These are phyloP conservation scores for Cladosporium colombiae DNA, from an alignment of 2,329 filamentous ascomycete species.

Conservation along the genomic window DNA sequence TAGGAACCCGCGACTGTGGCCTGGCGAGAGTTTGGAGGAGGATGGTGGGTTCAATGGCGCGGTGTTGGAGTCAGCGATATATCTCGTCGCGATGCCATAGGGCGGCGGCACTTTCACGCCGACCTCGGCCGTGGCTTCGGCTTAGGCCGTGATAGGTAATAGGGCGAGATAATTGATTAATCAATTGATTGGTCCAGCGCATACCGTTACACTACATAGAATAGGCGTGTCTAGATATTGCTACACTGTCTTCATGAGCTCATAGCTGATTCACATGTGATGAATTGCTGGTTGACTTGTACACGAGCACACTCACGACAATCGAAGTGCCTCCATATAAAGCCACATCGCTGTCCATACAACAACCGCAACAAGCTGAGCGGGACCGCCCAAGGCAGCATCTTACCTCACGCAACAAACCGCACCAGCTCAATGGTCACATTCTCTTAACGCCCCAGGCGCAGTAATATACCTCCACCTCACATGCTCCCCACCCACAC, in stretches of 20 bases:
- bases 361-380: not conserved
- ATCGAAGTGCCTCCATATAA: not conserved
- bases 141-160: not conserved
- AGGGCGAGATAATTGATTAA: not conserved
- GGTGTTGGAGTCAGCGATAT: not conserved
- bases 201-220: not conserved
- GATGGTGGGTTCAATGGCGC: not conserved
- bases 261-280: not conserved
- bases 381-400: not conserved
- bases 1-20: not conserved
- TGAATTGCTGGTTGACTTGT: not conserved
- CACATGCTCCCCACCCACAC: not conserved
- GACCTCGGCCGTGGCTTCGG: not conserved
- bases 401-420: not conserved
- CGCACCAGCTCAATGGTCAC: not conserved
- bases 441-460: not conserved
- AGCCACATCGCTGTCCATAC: not conserved
- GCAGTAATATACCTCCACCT: not conserved
- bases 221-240: not conserved
- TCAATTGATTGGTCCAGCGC: not conserved
- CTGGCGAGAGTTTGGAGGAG: not conserved
- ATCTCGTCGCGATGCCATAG: slow-evolving; percentile 7
- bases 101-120: slow-evolving; percentile 7
- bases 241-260: not conserved
- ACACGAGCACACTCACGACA: not conserved